Evolutionary conservation across 164 flowering plant species (phyloP).

Genomic region (Protea cynaroides): DNA sequence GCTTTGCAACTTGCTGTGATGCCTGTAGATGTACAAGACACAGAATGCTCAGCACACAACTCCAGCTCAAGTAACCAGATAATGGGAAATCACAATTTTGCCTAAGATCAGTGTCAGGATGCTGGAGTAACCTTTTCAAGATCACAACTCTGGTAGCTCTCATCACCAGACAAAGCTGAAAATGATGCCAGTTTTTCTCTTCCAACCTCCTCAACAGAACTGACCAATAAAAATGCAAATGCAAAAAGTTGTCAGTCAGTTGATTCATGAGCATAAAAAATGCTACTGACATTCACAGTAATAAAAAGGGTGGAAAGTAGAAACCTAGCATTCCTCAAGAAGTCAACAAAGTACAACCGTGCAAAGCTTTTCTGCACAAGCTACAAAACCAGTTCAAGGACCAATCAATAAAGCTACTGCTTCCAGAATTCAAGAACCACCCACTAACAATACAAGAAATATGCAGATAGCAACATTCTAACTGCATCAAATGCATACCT

Average conservation of each 20-base stretch:
- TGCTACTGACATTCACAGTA: not conserved
- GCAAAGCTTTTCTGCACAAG: constrained; percentile 99
- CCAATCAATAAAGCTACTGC: constrained; percentile 6
- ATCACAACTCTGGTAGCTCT: constrained; percentile 87
- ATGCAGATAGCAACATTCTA: not conserved
- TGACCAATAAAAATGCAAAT: constrained; percentile 20
- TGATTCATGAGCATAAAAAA: not conserved
- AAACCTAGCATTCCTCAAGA: constrained; percentile 78
- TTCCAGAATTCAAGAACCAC: not conserved
- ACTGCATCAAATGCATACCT: constrained; percentile 21
- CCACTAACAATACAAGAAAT: not conserved
- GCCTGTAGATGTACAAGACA: constrained; percentile 33
- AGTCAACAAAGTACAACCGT: constrained; percentile 71
- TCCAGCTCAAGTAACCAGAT: not conserved
- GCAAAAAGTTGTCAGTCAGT: constrained; percentile 2
- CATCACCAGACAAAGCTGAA: constrained; percentile 58
- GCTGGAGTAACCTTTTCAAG: constrained; percentile 75
- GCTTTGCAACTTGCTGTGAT: constrained; percentile 81
- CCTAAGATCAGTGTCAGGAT: not conserved
- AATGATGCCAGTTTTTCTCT: constrained; percentile 75
- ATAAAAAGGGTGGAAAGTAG: not conserved
- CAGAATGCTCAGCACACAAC: constrained; percentile 9
- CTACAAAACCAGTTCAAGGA: constrained; percentile 40
- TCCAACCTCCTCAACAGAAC: constrained; percentile 68
- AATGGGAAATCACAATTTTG: not conserved